Evolutionary conservation across 2,329 filamentous ascomycete species (phyloP), one percentile per base, ranked within the genome.

Genomic region (Dactylellina cionopaga): DNA sequence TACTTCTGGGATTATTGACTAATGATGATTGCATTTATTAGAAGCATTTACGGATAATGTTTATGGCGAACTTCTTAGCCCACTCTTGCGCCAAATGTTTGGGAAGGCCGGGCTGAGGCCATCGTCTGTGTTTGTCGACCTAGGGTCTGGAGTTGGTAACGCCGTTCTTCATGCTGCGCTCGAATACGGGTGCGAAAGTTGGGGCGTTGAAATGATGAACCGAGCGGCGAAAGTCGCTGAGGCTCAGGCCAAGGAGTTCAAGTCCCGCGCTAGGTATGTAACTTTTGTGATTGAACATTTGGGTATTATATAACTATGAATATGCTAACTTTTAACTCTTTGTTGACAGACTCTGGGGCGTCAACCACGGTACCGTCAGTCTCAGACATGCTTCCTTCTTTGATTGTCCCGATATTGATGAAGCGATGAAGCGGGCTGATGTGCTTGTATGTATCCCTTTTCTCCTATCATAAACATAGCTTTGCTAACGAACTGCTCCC

Each of bases 171-270:
- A 99, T 80, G 92, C 94, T 1, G 95, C 95, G 0, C 85, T 99
- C 17, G 92, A 99, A 80, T 88, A 94, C 56, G 95, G 95, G 15
- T 96, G 92, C 80, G 92, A 96, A 79, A 94, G 90, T 80, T 97
- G 92, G 89, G 95, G 95, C 25, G 96, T 94, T 77, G 95, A 99
- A 80, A 92, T 96, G 85, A 96, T 97, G 92, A 86, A 90, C 65
- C 96, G 95, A 73, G 92, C 93, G 1, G 93, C 90, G 82, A 88
- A 89, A 63, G 86, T 96, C 29, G 95, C 92, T 5, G 87, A 90
- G 24, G 85, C 88, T 24, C 95, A 98, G 80, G 86, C 90, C 75
- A 84, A 85, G 33, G 95, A 99, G 80, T 96, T 99, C 77, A 84
- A 85, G 65, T 88, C 91, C n/a, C 87, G 95, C 33, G 94, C 92